Evolutionary conservation across 257 asterid species (phyloP), one percentile per base, ranked within the genome.

Genomic region (Craterostigma plantagineum): DNA sequence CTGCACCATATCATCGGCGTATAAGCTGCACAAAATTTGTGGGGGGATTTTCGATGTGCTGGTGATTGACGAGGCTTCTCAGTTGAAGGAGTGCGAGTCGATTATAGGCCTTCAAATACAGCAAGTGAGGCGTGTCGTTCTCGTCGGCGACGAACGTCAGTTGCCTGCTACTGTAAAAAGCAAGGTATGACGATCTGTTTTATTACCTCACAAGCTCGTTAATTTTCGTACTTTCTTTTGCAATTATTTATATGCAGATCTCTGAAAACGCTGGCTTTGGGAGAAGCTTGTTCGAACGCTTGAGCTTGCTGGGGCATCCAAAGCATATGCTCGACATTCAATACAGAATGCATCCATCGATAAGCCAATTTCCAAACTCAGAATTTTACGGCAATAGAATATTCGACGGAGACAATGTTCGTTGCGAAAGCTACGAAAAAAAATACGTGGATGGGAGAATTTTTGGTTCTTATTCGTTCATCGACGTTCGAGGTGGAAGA

Each of bases 1-100:
- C 35, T 72, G 82, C 66, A 76, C 90, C 9, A 58, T 63, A 34
- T 64, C 77, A 7, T 53, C 76, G 1, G 52, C 90, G 0, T 69
- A 34, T 41, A 62, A 34, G 63, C 49, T 76, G 11, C 72, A 76
- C 18, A 10, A 18, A 1, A 10, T 45, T 11, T 30, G 45, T 16
- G 58, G 51, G 49, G 64, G 60, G 14, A 77, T 75, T 7, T 51
- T 76, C 10, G 47, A 55, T 0, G 43, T 72, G 40, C 30, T 76
- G 64, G 68, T 76, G 38, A 62, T 72, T 14, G 90, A 76, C 38
- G 90, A 72, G 53, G 82, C 90, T 46, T 70, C 90, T 10, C 79
- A 76, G 48, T 62, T 72, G 0, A 72, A 67, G 56, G 90, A 76
- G 45, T 52, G 79, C 34, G 82, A 76, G 53, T 56, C 90, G 7